Evolutionary conservation across 1,284 basidiomycete genomes (phyloP), one percentile per base, ranked within the genome.

Genomic region (Sporisorium graminicola): DNA sequence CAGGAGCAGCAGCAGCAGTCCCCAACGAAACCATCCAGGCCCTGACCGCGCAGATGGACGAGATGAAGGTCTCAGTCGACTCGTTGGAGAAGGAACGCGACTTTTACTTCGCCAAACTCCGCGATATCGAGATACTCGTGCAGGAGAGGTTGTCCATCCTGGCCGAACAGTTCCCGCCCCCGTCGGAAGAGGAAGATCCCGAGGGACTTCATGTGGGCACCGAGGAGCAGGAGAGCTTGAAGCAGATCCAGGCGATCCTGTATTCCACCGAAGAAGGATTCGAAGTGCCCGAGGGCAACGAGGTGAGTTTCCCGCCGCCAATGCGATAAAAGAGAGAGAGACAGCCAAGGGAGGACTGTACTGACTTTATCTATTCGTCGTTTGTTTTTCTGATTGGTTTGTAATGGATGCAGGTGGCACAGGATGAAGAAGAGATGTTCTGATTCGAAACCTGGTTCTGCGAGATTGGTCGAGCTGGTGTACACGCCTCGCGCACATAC

Each of bases 51-150:
- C 93, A 98, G 86, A 88, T 97, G 69, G 89, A 91, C 79, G 96
- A 98, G 78, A 89, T 98, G 88, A 90, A 91, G 61, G 86, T 89
- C 1, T 92, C 93, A 81, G 88, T 97, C 73, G 94, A 95, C 85
- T 93, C 93, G 82, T 87, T 90, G 51, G 88, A 88, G 88, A 96
- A 94, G 87, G 95, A 98, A 88, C 89, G 95, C 47, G 95, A 98
- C 86, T 99, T 99, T 86, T 99, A 99, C 88, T 99, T 98, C 87
- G 91, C 92, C 81, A 99, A 98, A 91, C 69, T 85, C 12, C 76
- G 82, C 18, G 93, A 96, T 78, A 98, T 99, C 80, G 96, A 99
- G 87, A 93, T 98, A 74, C 88, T 98, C 24, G 93, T 93, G 3
- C 86, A 85, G 43, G 86, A 86, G 22, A 76, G 86, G 18, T 77